Conservation (phyloP, 169 alveolate genomes). For the Plasmodium ovale region DNA sequence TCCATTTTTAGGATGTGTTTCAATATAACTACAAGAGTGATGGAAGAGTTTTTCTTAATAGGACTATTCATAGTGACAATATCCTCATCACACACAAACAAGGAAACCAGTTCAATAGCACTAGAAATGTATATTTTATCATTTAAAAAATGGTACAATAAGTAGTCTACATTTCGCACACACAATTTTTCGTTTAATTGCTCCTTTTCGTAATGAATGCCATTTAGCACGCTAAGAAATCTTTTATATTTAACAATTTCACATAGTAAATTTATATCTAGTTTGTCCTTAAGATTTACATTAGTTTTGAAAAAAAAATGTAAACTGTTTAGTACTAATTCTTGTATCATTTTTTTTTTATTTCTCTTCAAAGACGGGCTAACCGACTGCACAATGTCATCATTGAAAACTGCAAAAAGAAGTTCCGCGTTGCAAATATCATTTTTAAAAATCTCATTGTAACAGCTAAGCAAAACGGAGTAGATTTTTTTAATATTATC, state of each 20-base stretch:
- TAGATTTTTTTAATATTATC: slow-evolving; percentile 49
- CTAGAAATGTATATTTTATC: slow-evolving; percentile 3
- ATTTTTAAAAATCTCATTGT: slow-evolving; percentile 39
- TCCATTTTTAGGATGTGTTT: slow-evolving; percentile 30
- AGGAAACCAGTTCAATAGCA: slow-evolving; percentile 42
- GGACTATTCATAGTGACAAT: slow-evolving; percentile 21
- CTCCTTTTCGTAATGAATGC: slow-evolving; percentile 22
- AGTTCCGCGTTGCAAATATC: slow-evolving; percentile 18
- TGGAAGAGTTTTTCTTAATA: slow-evolving; percentile 11
- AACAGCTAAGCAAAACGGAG: slow-evolving; percentile 17
- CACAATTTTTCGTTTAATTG: slow-evolving; percentile 12
- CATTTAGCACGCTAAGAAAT: slow-evolving; percentile 24
- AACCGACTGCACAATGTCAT: slow-evolving; percentile 31
- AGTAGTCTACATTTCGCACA: slow-evolving; percentile 33
- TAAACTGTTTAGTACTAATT: slow-evolving; percentile 60
- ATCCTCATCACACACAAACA: slow-evolving; percentile 9
- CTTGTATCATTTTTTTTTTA: slow-evolving; percentile 60
- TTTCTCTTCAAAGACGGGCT: slow-evolving; percentile 59
- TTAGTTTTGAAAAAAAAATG: slow-evolving; percentile 59
- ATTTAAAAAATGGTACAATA: slow-evolving; percentile 34
- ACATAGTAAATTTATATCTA: slow-evolving; percentile 61
- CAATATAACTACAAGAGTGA: slow-evolving; percentile 28
- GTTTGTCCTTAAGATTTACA: slow-evolving; percentile 7
- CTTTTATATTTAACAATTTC: slow-evolving; percentile 41
- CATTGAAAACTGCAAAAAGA: slow-evolving; percentile 51